Evolutionary conservation across 257 asterid genomes (phyloP).

Genomic region (Verbascum thapsus): DNA sequence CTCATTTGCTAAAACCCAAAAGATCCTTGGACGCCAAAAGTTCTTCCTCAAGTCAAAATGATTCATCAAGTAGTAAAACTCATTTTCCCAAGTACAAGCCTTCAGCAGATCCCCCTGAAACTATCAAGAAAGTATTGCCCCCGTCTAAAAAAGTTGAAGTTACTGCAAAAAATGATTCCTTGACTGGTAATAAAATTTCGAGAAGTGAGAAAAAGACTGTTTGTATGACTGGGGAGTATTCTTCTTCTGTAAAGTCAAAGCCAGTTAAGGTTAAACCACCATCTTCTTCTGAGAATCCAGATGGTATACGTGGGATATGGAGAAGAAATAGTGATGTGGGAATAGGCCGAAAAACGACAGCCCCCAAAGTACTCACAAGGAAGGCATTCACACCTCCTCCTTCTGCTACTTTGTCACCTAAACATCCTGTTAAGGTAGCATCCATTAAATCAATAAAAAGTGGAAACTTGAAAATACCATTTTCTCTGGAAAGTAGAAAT

Average conservation of each 20-base stretch:
- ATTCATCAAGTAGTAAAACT: conserved; percentile 31
- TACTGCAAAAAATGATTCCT: conserved; percentile 36
- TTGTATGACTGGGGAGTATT: conserved; percentile 28
- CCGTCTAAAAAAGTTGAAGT: conserved; percentile 44
- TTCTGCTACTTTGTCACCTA: conserved; percentile 40
- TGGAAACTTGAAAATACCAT: conserved; percentile 38
- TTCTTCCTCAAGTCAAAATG: conserved; percentile 24
- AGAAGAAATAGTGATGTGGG: conserved; percentile 30
- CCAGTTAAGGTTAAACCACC: conserved; percentile 36
- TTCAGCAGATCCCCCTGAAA: conserved; percentile 56
- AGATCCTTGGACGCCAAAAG: conserved; percentile 31
- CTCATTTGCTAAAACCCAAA: conserved; percentile 36
- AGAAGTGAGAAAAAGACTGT: conserved; percentile 38
- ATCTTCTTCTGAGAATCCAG: conserved; percentile 37
- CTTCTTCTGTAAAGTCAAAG: conserved; percentile 32
- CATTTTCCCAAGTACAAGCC: conserved; percentile 27
- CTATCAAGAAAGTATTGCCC: conserved; percentile 49
- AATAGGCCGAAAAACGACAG: conserved; percentile 30
- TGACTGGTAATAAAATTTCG: conserved; percentile 29
- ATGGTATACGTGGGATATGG: conserved; percentile 38
- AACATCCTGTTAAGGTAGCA: conserved; percentile 35
- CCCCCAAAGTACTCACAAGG: conserved; percentile 41
- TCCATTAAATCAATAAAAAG: conserved; percentile 37
- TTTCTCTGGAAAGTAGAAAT: conserved; percentile 41
- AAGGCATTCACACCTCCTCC: conserved; percentile 34